Conservation (phyloP, 495 filamentous ascomycete genomes). For the Usnea hakonensis region DNA sequence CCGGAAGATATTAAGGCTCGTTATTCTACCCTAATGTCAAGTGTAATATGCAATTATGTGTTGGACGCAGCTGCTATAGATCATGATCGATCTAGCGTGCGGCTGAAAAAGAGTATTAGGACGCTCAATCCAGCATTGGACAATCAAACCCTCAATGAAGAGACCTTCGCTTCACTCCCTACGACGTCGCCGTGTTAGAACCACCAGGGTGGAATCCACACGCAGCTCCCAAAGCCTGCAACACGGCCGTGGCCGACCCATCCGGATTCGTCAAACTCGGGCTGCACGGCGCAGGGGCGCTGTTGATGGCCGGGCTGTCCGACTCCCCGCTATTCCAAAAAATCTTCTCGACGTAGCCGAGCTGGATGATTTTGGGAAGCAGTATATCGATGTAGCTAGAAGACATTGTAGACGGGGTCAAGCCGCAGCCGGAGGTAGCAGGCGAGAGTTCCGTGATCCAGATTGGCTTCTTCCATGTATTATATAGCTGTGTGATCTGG, state of each 20-base stretch:
- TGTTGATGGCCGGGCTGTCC: neutral
- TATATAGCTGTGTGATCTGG: slow-evolving; percentile 14
- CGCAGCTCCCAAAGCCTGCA: slow-evolving; percentile 16
- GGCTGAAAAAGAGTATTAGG: neutral
- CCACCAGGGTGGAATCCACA: neutral
- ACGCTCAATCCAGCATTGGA: neutral
- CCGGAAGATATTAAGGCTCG: neutral
- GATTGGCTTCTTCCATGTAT: slow-evolving; percentile 17
- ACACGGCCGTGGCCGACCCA: slow-evolving; percentile 16
- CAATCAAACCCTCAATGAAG: neutral
- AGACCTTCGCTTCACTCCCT: neutral
- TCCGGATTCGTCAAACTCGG: slow-evolving; percentile 23
- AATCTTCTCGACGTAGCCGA: slow-evolving; percentile 23
- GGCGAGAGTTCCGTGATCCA: slow-evolving; percentile 26
- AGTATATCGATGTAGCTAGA: slow-evolving; percentile 16
- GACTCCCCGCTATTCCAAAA: slow-evolving; percentile 25
- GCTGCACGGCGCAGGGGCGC: slow-evolving; percentile 13
- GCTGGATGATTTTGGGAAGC: slow-evolving; percentile 8
- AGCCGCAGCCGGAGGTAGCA: slow-evolving; percentile 7
- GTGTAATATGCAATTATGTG: neutral
- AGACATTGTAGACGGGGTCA: neutral
- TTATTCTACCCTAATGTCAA: neutral
- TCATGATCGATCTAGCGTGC: neutral
- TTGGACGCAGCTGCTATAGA: neutral
- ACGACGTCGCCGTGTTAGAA: slow-evolving; percentile 1